Evolutionary conservation across 345 rosid species (phyloP), one percentile per base, ranked within the genome.

Genomic region (Abelmoschus esculentus): DNA sequence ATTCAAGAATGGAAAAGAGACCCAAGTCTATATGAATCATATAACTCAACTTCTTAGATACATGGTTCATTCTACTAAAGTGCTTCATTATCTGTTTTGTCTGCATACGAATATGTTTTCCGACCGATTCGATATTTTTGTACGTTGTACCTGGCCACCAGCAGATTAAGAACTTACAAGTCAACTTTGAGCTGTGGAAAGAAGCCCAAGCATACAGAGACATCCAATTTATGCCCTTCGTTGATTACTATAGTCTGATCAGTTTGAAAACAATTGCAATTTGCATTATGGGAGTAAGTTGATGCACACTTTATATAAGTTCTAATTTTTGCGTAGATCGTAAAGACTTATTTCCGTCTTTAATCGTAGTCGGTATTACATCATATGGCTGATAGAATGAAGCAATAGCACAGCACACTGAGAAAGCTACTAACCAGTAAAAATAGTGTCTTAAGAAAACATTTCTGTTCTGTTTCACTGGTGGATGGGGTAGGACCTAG

Each of bases 171-270:
- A 86, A 83, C 75, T 72, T 49, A 40, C 82, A 82, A 80, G 97
- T 89, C 62, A 93, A 85, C 74, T 72, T 83, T 67, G 96, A 90
- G 82, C 83, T 90, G 69, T 89, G 97, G 98, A 93, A 77, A 80
- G 97, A 93, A 87, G 92, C 92, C 49, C 86, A 82, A 68, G 87
- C 88, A 40, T 93, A 90, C 44, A 87, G 86, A 50, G 98, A 93
- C 70, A 78, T 93, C 77, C 97, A 93, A 64, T 74, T 93, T 61
- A 90, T 93, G 97, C 97, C 97, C 50, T 93, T 90, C 76, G 96
- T 89, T 61, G 97, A 93, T 70, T 87, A 93, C 69, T 93, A 93
- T 72, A 83, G 90, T 81, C 77, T 93, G 55, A 92, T 93, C 69
- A 87, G 85, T 80, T 75, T 87, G 76, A 90, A 90, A 87, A 89